Evolutionary conservation across 129 eudicot genomes (phyloP).

Genomic region (Kitagawia praeruptora): DNA sequence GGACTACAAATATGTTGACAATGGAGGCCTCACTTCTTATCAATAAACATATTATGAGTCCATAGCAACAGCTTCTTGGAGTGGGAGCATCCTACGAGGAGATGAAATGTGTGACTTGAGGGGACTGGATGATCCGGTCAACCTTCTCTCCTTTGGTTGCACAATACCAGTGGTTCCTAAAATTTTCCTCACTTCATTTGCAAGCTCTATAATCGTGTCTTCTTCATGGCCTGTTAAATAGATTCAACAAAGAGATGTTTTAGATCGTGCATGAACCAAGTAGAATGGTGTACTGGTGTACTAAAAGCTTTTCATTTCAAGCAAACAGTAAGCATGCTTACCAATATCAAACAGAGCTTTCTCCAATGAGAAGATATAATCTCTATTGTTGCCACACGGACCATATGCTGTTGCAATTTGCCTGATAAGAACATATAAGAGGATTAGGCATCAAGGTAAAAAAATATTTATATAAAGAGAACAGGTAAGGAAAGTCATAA

Average conservation of each 20-base stretch:
- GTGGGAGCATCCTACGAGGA: constrained; percentile 31
- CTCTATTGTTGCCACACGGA: constrained; percentile 93
- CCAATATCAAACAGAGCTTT: constrained; percentile 90
- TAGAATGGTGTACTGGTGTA: neutral
- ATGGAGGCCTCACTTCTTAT: neutral
- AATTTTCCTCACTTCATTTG: constrained; percentile 86
- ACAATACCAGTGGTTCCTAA: constrained; percentile 32
- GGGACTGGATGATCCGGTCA: constrained; percentile 36
- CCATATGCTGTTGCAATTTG: constrained; percentile 98
- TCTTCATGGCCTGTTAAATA: constrained; percentile 75
- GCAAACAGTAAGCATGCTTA: constrained; percentile 15
- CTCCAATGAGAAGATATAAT: constrained; percentile 71
- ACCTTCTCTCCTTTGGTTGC: constrained; percentile 41
- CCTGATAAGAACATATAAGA: constrained; percentile 20
- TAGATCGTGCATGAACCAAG: neutral
- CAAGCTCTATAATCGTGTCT: constrained; percentile 78
- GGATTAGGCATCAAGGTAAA: neutral
- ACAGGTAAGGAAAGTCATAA: neutral
- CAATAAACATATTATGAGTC: constrained; percentile 26
- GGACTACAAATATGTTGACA: neutral
- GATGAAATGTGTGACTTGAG: constrained; percentile 37
- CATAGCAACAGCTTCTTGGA: constrained; percentile 56
- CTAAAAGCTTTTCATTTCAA: neutral
- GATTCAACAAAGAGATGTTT: neutral
- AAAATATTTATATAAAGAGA: neutral